Base-by-base conservation (phyloP, 192 early-diverging fungal species). In the Coemansia sp. region DNA sequence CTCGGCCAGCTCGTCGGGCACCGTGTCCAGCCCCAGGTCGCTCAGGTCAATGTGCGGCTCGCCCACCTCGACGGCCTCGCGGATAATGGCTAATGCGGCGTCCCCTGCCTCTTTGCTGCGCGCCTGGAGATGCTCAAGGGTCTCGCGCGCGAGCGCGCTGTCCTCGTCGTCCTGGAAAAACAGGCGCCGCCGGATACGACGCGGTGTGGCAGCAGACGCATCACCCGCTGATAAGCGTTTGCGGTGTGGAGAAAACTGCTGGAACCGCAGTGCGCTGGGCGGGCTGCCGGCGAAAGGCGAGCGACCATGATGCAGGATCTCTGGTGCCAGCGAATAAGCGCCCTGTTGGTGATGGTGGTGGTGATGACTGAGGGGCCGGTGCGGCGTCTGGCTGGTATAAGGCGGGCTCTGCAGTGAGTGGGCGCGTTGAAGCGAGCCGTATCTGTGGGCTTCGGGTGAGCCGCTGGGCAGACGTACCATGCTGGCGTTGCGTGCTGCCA, bases 1-100 rank as follows among this genome's bases (percentile, higher is more conserved):
- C 66, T 84, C 77, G 17, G 74, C 69, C 34, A 84, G 68, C 57
- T 84, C 83, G 36, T 73, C 74, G 8, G 83, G 83, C 7, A 84
- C 74, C 1, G 61, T 16, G 2, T 73, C 75, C 28, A 84, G 64
- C 12, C 66, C 66, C n/a, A 84, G 63, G 45, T 80, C 83, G 71
- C 83, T 84, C 52, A 84, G 73, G 49, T 84, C 75, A 8, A 84
- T 69, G 31, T 80, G 70, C 10, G 71, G 30, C 51, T 77, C 68
- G 63, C 77, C 83, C 0, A 58, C 55, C 42, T 84, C 83, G 5
- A 84, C 75, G 1, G 75, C 68, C 55, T 77, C 75, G 59, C 83
- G 68, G 64, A 83, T 83, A 51, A 83, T 60, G 6, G 45, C 59
- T 31, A 74, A 58, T 6, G 81, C 81, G 5, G 71, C 56, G 12